Base-by-base conservation (phyloP, 2,329 filamentous ascomycete species). In the Cytospora piceae region DNA sequence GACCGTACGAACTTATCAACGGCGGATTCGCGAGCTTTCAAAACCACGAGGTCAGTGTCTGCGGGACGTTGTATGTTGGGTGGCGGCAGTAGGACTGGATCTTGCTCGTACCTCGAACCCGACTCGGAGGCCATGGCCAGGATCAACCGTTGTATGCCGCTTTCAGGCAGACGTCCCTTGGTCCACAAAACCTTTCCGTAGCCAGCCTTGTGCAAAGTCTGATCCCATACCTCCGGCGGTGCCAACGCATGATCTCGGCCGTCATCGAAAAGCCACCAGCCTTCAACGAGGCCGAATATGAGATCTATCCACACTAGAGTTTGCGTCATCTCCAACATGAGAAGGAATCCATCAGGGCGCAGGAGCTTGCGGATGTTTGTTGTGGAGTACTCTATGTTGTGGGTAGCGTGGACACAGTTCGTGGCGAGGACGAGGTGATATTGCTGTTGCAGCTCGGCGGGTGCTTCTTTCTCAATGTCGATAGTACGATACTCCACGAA, bases 241-340 rank as follows among this genome's bases (percentile, higher is more conserved):
- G 66, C 65, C 20, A 74, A 17, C 22, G 71, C 71, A 63, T 76
- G 61, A 52, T 42, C 15, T 8, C 63, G 51, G 0, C 73, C 75
- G 57, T 78, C 76, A 6, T 74, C 69, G 34, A 77, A 77, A n/a
- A 74, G 65, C 77, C 77, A 79, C 77, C 77, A 79, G 4, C 77
- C 76, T n/a, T 78, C 74, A 7, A 79, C 68, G 0, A 77, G 68
- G 0, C 77, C 77, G 31, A 76, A 78, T 32, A 75, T 70, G 29
- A 77, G 64, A 39, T 79, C 75, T 11, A 76, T 69, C 70, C 70
- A 78, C 29, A 59, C 68, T 7, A 77, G 20, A 4, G 53, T 64
- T n/a, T 68, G 32, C 0, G 74, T 77, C 70, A 77, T 70, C 70
- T 79, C 77, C 15, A 76, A 52, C 63, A 79, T 67, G 59, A 74